These are phyloP conservation scores for Fragaria ananassa DNA, from an alignment of 306 rosid genomes.

Conservation along the genomic window DNA sequence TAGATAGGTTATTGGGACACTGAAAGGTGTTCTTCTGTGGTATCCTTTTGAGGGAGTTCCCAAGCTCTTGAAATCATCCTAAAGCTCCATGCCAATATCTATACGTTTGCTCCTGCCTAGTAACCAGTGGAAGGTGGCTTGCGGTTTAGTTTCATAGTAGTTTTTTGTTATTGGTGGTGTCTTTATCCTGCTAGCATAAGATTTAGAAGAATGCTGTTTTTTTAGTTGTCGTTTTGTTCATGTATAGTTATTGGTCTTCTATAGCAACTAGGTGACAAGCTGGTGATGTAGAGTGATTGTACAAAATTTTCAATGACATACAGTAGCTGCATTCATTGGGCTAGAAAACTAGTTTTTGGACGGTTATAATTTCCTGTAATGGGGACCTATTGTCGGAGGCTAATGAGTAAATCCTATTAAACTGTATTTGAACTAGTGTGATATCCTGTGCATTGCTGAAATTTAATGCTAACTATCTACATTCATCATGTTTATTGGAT, in stretches of 20 bases:
- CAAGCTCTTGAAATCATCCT: not conserved
- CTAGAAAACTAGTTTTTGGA: slow-evolving; percentile 5
- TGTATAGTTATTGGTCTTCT: not conserved
- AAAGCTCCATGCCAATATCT: not conserved
- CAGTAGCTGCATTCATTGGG: not conserved
- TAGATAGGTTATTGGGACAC: not conserved
- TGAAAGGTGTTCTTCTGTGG: not conserved
- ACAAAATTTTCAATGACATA: not conserved
- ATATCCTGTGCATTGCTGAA: not conserved
- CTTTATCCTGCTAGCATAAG: not conserved
- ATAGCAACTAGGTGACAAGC: not conserved
- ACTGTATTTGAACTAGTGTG: not conserved
- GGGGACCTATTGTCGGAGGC: not conserved
- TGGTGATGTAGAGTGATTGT: not conserved
- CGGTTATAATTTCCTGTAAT: not conserved
- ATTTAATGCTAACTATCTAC: not conserved
- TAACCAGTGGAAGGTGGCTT: not conserved
- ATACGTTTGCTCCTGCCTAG: not conserved
- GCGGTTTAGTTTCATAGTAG: not conserved
- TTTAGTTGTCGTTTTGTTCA: slow-evolving; percentile 3
- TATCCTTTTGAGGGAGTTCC: not conserved
- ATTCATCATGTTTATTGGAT: not conserved
- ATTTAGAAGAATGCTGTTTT: slow-evolving; percentile 4
- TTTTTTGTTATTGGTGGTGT: not conserved
- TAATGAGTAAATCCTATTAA: not conserved